These are phyloP conservation scores for Penstemon eatonii DNA, from an alignment of 257 asterid species.

Conservation along the genomic window DNA sequence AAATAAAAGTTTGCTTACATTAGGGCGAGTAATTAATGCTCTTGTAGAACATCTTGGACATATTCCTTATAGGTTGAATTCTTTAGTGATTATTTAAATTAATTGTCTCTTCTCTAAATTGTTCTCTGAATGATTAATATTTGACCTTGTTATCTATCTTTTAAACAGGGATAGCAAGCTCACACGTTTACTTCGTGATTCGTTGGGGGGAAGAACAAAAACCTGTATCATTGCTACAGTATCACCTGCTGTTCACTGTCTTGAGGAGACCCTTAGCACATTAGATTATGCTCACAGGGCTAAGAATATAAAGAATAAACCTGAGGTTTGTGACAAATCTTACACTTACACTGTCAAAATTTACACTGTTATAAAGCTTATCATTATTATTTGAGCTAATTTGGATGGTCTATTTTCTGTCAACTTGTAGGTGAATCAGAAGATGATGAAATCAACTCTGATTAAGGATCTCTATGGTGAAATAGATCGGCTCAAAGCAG, in stretches of 20 bases:
- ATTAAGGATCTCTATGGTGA: constrained; percentile 78
- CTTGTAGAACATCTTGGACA: constrained; percentile 92
- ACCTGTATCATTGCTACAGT: constrained; percentile 90
- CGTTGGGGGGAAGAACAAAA: constrained; percentile 90
- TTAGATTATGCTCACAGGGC: constrained; percentile 92
- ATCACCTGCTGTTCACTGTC: constrained; percentile 91
- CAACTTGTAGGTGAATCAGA: constrained; percentile 72
- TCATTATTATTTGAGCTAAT: background rate
- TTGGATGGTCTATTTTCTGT: background rate
- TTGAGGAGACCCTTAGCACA: constrained; percentile 92
- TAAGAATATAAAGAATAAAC: constrained; percentile 84
- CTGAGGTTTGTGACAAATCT: constrained; percentile 56
- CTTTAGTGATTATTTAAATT: background rate
- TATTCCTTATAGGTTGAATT: constrained; percentile 69
- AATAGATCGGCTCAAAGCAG: constrained; percentile 76
- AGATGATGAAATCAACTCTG: constrained; percentile 82
- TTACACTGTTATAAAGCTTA: constrained; percentile 1
- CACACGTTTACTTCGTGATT: constrained; percentile 84
- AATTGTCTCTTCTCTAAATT: constrained; percentile 5
- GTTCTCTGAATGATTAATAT: constrained; percentile 10
- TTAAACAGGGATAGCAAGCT: constrained; percentile 79
- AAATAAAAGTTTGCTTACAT: constrained; percentile 85
- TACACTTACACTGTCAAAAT: background rate
- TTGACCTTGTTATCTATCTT: constrained; percentile 10
- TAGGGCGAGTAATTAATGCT: constrained; percentile 87